phyloP scores from a whole-genome alignment of 495 filamentous ascomycete species.

The Hapsidospora chrysogenum region DNA sequence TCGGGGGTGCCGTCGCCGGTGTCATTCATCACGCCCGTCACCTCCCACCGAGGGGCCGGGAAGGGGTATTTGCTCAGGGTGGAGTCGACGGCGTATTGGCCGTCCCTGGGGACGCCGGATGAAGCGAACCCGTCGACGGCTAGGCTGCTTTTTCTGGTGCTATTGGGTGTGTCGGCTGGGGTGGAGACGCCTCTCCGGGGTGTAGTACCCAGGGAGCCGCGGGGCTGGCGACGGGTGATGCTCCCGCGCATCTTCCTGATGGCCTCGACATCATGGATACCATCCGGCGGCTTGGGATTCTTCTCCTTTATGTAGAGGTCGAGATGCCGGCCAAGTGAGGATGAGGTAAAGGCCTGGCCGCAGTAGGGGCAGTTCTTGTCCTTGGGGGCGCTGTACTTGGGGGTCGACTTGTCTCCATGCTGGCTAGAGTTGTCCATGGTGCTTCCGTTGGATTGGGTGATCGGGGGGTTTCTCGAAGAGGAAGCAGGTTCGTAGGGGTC shows the following conservation, averaged over 20 bases:
- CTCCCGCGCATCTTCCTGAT: conserved; percentile 64
- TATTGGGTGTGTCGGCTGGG: conserved; percentile 24
- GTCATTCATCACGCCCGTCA: conserved; percentile 69
- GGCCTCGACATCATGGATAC: conserved; percentile 72
- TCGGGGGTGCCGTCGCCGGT: conserved; percentile 9
- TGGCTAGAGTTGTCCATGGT: too few relatives aligned
- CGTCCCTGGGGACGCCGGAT: conserved; percentile 17
- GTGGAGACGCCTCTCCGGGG: conserved; percentile 27
- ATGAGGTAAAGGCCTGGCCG: conserved; percentile 72
- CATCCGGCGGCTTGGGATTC: conserved; percentile 70
- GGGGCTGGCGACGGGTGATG: conserved; percentile 69
- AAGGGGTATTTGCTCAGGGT: conserved; percentile 41
- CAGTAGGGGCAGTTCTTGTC: conserved; percentile 79
- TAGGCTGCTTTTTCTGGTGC: conserved; percentile 12
- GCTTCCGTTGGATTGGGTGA: too few relatives aligned
- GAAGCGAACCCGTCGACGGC: conserved; percentile 14
- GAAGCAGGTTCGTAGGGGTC: too few relatives aligned
- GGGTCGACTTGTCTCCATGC: too few relatives aligned
- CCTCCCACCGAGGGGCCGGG: conserved; percentile 40
- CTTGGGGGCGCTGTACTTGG: conserved; percentile 35
- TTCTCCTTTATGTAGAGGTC: conserved; percentile 81
- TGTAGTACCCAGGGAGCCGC: conserved; percentile 33
- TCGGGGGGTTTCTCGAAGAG: too few relatives aligned
- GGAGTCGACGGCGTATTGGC: conserved; percentile 26
- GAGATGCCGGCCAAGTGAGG: conserved; percentile 80